These are phyloP conservation scores for Solanum virginianum DNA, from an alignment of 257 asterid genomes.

Conservation along the genomic window DNA sequence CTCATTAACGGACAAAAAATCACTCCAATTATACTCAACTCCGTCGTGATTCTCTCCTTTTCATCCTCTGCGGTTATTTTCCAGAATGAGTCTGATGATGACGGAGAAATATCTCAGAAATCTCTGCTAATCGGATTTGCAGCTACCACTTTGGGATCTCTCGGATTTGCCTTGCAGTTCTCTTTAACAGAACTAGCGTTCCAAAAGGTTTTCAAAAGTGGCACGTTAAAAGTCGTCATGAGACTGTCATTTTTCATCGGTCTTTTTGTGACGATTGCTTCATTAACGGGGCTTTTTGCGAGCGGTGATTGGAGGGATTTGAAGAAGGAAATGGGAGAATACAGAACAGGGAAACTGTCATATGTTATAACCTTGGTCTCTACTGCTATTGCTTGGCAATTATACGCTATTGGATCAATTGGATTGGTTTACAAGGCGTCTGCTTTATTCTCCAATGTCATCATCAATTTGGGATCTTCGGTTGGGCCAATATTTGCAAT, in stretches of 20 bases:
- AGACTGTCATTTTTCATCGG: slow-evolving; percentile 16
- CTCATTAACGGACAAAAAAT: slow-evolving; percentile 26
- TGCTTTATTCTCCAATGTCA: slow-evolving; percentile 30
- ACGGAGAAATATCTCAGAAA: not conserved
- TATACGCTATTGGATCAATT: slow-evolving; percentile 14
- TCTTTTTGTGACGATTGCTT: slow-evolving; percentile 9
- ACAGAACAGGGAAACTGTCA: slow-evolving; percentile 7
- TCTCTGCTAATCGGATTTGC: slow-evolving; percentile 12
- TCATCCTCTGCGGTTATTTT: slow-evolving; percentile 24
- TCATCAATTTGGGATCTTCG: slow-evolving; percentile 26
- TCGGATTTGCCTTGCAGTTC: slow-evolving; percentile 4
- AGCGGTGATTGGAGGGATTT: slow-evolving; percentile 15
- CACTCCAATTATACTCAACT: slow-evolving; percentile 14
- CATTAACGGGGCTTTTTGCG: not conserved
- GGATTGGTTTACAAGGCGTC: slow-evolving; percentile 30
- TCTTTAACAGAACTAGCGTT: slow-evolving; percentile 22
- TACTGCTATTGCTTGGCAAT: slow-evolving; percentile 27
- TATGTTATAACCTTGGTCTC: slow-evolving; percentile 10
- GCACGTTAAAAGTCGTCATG: slow-evolving; percentile 11
- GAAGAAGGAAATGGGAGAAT: slow-evolving; percentile 20
- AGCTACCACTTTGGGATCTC: not conserved
- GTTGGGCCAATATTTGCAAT: slow-evolving; percentile 22
- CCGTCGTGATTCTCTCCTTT: slow-evolving; percentile 24
- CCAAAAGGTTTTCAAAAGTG: slow-evolving; percentile 11
- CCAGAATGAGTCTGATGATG: not conserved